Percentiles rank a stretch among this genome's conserved stretches.
Conservation (phyloP, 306 rosid species). For the Hippophae tibetana region DNA sequence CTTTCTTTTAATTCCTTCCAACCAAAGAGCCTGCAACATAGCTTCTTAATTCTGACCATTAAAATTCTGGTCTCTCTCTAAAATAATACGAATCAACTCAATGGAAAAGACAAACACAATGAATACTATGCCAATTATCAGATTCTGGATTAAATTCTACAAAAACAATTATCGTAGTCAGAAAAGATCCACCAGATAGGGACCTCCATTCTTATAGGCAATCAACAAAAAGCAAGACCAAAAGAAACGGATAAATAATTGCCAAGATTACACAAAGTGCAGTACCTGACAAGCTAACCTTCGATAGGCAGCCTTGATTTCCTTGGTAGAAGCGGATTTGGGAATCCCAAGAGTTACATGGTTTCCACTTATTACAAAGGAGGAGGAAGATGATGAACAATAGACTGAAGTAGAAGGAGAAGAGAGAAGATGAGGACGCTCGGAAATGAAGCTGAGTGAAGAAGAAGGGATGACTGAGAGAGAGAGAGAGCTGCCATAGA, state of each 20-base stretch:
- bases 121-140: too few relatives aligned
- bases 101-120: too few relatives aligned
- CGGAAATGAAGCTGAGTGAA: constrained; percentile 21
- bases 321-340: constrained; percentile 69
- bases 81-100: too few relatives aligned
- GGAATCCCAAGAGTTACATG: constrained; percentile 74
- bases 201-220: background rate
- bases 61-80: too few relatives aligned
- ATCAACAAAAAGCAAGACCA: background rate
- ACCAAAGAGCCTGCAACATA: too few relatives aligned
- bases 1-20: too few relatives aligned
- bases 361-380: constrained; percentile 35
- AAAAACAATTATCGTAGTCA: too few relatives aligned
- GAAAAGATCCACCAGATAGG: too few relatives aligned
- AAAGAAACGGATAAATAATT: background rate
- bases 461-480: constrained; percentile 42
- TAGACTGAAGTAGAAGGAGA: constrained; percentile 24
- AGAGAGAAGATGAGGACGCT: constrained; percentile 20
- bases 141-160: too few relatives aligned
- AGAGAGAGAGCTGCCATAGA: constrained; percentile 52
- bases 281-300: constrained; percentile 93
- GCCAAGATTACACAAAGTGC: constrained; percentile 5
- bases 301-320: constrained; percentile 92
- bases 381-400: constrained; percentile 27
- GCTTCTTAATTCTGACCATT: too few relatives aligned